Evolutionary conservation across 2,329 filamentous ascomycete genomes (phyloP), one percentile per base, ranked within the genome.

Genomic region (Penicillium capsulatum): DNA sequence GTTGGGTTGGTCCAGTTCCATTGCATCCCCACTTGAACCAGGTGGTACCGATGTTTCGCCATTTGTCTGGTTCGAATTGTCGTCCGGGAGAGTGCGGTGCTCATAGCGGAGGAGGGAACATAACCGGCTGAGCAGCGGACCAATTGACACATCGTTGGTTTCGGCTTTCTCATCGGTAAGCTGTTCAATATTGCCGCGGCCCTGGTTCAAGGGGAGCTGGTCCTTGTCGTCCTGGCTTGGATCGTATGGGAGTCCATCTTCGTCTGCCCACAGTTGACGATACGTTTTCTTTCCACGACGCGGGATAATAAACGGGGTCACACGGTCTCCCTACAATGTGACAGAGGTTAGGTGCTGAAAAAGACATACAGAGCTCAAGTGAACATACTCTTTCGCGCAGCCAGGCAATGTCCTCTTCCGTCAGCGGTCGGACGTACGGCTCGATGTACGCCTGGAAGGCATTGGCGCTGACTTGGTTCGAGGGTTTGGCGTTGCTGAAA

Each of bases 371-470:
- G 5, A 34, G n/a, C n/a, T 35, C 13, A 9, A 9, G 16, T 38
- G 15, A 34, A 58, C 66, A 53, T 55, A 74, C 76, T 40, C 87
- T 79, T 66, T 98, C 92, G 56, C 90, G 83, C 26, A 98, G 67
- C 60, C 96, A 98, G 1, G 87, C 88, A 31, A 96, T 77, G 59
- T 98, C 92, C 61, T 98, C 92, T 60, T 98, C 92, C 0, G 84
- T 86, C 53, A 94, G 84, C 0, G 85, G 81, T 4, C 91, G 80
- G 50, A 96, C 92, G 68, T 86, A 97, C 0, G 90, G 87, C 48
- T 98, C 92, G 38, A 94, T 78, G 60, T 92, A 95, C 4, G 85
- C 82, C n/a, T 85, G 83, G 65, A 98, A 98, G 2, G 91, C 95
- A 40, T 81, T 84, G 50, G 92, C 92, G 61, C 86, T 90, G 63